These are phyloP conservation scores for Cutaneotrichosporon dermatis DNA, from an alignment of 1,284 basidiomycete species.

Conservation along the genomic window DNA sequence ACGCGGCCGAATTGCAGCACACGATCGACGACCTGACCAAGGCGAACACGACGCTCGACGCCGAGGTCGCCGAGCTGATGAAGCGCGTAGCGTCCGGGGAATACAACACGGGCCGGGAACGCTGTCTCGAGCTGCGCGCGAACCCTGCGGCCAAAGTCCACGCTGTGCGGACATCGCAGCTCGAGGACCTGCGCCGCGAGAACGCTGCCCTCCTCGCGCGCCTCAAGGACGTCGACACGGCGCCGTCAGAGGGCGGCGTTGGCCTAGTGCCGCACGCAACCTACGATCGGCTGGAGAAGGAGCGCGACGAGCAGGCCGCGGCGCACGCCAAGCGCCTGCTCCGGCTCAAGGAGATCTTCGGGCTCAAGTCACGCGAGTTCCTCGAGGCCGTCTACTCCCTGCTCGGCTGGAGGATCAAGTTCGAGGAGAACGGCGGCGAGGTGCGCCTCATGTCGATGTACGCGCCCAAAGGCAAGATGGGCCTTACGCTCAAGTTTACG, in stretches of 20 bases:
- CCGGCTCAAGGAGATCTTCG: constrained; percentile 53
- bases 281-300: constrained; percentile 48
- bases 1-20: constrained; percentile 8
- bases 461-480: constrained; percentile 52
- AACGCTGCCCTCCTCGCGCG: constrained; percentile 51
- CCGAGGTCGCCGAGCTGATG: constrained; percentile 51
- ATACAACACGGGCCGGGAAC: constrained; percentile 51
- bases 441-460: constrained; percentile 56
- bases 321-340: constrained; percentile 53
- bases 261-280: constrained; percentile 50
- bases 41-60: constrained; percentile 49
- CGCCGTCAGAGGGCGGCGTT: constrained; percentile 1
- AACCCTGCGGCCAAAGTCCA: constrained; percentile 53
- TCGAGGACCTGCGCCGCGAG: constrained; percentile 52
- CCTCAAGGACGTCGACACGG: constrained; percentile 25
- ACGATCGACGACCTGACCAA: constrained; percentile 43
- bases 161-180: constrained; percentile 50
- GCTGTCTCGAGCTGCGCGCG: constrained; percentile 50
- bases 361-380: constrained; percentile 54
- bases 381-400: constrained; percentile 55
- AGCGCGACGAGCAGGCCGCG: constrained; percentile 49
- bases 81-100: constrained; percentile 52
- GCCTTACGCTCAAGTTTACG: constrained; percentile 50
- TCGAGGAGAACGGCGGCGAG: constrained; percentile 54
- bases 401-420: constrained; percentile 56